Evolutionary conservation across 2,329 filamentous ascomycete species (phyloP).

Genomic region (Plectosphaerella plurivora): DNA sequence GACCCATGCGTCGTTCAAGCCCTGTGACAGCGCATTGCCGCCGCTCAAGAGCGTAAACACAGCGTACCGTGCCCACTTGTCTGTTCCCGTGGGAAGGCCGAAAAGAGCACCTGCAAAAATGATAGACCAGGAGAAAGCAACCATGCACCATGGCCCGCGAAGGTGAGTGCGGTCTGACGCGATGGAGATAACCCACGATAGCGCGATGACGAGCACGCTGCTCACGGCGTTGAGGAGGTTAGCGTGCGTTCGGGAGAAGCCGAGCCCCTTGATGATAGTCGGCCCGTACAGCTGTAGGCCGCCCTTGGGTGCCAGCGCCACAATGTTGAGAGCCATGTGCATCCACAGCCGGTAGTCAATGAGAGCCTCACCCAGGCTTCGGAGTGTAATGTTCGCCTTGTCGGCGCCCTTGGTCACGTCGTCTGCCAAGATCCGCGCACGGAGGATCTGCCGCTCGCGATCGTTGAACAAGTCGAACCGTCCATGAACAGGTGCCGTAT

Average conservation of each 20-base stretch:
- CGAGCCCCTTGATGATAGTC: conserved; percentile 12
- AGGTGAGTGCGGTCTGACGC: conserved; percentile 9
- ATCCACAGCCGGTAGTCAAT: conserved; percentile 8
- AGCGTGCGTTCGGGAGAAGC: conserved; percentile 11
- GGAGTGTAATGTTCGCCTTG: conserved; percentile 7
- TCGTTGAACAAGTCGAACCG: conserved; percentile 7
- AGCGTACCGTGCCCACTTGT: conserved; percentile 8
- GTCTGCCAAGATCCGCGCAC: conserved; percentile 4
- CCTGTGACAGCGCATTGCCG: conserved; percentile 10
- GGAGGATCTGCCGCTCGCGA: conserved; percentile 5
- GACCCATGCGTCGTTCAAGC: conserved; percentile 11
- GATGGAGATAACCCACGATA: conserved; percentile 4
- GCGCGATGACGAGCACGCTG: conserved; percentile 9
- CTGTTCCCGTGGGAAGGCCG: conserved; percentile 1
- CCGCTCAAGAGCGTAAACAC: conserved; percentile 10
- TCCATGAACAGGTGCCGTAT: conserved; percentile 7
- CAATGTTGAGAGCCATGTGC: conserved; percentile 10
- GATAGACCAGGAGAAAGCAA: conserved; percentile 8
- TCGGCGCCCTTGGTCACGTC: conserved; percentile 7
- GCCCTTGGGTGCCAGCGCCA: conserved; percentile 8
- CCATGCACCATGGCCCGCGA: conserved; percentile 10
- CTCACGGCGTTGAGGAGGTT: conserved; percentile 14
- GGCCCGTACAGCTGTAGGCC: conserved; percentile 10
- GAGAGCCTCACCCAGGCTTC: conserved; percentile 3
- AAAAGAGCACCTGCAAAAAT: conserved; percentile 9